Base-by-base conservation (phyloP, 1,284 basidiomycete genomes). In the Phlebopus sp. region DNA sequence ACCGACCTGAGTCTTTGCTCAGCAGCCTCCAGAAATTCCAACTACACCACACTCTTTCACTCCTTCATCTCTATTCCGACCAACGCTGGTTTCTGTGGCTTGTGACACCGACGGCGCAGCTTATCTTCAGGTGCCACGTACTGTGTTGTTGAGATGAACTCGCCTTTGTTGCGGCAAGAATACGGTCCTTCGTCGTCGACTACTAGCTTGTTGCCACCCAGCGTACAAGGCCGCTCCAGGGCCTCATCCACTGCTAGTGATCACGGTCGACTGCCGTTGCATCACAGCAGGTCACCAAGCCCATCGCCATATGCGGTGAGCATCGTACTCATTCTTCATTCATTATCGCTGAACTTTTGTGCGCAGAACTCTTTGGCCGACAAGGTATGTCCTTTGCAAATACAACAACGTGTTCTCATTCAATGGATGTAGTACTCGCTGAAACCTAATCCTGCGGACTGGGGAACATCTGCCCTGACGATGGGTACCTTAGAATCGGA, bases 391-490 rank as follows among this genome's bases (percentile, higher is more conserved):
- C 7, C 14, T 17, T 18, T 10, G 15, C 19, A 1, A 5, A 11
- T 2, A 7, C 19, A 17, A 38, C 14, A 14, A 8, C 31, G n/a
- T 41, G 8, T 27, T 27, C 25, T 41, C 58, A 25, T 55, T 39
- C 3, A 30, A 29, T n/a, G 1, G 17, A 10, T 3, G 17, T 34
- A 69, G 64, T 68, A 60, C 51, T 50, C 63, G 15, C 53, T 69
- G 48, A 51, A 50, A 10, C 59, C 64, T 3, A 56, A 64, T 45
- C 67, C 64, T 10, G 59, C 63, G 2, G 63, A 66, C 2, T 66
- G 64, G 64, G 64, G 61, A 15, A n/a, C 55, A 5, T 18, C 45
- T 9, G 62, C 63, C 5, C 32, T 69, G 18, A 53, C 40, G 36
- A 39, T 61, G 35, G 56, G 51, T 2, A 62, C 51, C 1, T 54